Base-by-base conservation (phyloP, 2,329 filamentous ascomycete species). In the Coniella lustricola region DNA sequence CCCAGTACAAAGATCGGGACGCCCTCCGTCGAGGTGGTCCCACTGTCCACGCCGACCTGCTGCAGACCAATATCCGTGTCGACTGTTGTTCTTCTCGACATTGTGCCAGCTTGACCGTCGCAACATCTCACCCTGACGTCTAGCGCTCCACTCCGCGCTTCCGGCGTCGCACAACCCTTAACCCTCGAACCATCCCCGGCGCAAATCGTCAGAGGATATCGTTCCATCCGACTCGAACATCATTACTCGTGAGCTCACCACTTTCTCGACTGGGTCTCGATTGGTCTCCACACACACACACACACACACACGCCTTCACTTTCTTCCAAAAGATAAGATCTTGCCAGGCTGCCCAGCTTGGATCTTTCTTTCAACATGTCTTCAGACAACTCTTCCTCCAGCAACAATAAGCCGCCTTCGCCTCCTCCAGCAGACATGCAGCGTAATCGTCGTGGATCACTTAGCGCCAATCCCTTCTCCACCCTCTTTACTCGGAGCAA, bases 401-500 rank as follows among this genome's bases (percentile, higher is more conserved):
- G 57, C 55, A 50, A 44, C 44, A 57, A 55, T 54, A 65, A 63
- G 53, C 59, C 59, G 47, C 56, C 55, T 48, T 53, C 50, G 16
- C 52, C 52, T 34, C 57, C 57, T 47, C 59, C 58, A 49, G 54
- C 56, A 57, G 61, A 66, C 53, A 59, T 57, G 58, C 52, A 55
- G 43, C 62, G 56, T 59, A 65, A 73, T 52, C 75, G 76, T 58
- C 75, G 78, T 57, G 71, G 74, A 56, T 81, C 77, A 52, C 72
- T 81, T 59, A 76, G 75, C 31, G 73, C 77, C 46, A 72, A 21
- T 21, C 74, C 77, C 47, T 68, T 81, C 54, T 74, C 74, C 54
- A 78, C 70, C 60, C 71, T 85, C 51, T 84, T 82, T 63, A 70
- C 74, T 54, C 71, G 79, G 55, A 75, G 72, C 58, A 74, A 75